Evolutionary conservation across 176 grass and related monocot genomes (phyloP).

Genomic region (Zoysia japonica): DNA sequence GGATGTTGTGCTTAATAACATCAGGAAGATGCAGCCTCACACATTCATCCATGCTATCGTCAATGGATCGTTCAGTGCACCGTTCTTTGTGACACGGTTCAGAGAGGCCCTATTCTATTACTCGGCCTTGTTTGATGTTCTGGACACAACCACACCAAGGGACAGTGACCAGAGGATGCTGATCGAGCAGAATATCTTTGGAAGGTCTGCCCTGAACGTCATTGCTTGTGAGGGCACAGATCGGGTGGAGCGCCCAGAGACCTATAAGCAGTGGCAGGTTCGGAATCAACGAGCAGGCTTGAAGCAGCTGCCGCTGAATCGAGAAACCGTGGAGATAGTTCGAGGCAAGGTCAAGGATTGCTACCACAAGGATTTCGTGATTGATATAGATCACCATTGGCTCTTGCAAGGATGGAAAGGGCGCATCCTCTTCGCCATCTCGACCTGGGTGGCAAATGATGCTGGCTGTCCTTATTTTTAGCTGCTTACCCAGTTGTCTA

Average conservation of each 20-base stretch:
- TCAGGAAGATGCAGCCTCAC: slow-evolving; percentile 60
- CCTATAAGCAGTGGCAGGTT: slow-evolving; percentile 87
- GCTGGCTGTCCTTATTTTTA: slow-evolving; percentile 40
- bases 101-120: slow-evolving; percentile 75
- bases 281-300: slow-evolving; percentile 72
- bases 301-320: slow-evolving; percentile 67
- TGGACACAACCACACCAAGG: slow-evolving; percentile 71
- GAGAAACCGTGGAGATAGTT: slow-evolving; percentile 37
- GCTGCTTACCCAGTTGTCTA: slow-evolving; percentile 3
- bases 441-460: slow-evolving; percentile 60
- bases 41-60: slow-evolving; percentile 63
- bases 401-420: slow-evolving; percentile 91
- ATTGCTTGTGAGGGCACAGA: slow-evolving; percentile 74
- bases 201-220: slow-evolving; percentile 67
- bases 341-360: slow-evolving; percentile 50
- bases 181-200: slow-evolving; percentile 76
- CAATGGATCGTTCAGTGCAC: slow-evolving; percentile 78
- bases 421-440: slow-evolving; percentile 65
- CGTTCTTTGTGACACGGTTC: slow-evolving; percentile 83
- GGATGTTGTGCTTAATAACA: slow-evolving; percentile 60
- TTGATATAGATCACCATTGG: slow-evolving; percentile 73
- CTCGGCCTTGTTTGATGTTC: slow-evolving; percentile 72
- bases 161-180: slow-evolving; percentile 63
- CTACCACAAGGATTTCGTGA: slow-evolving; percentile 86
- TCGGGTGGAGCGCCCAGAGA: slow-evolving; percentile 80